Conservation (phyloP, 495 filamentous ascomycete genomes). For the Neohortaea acidophila region DNA sequence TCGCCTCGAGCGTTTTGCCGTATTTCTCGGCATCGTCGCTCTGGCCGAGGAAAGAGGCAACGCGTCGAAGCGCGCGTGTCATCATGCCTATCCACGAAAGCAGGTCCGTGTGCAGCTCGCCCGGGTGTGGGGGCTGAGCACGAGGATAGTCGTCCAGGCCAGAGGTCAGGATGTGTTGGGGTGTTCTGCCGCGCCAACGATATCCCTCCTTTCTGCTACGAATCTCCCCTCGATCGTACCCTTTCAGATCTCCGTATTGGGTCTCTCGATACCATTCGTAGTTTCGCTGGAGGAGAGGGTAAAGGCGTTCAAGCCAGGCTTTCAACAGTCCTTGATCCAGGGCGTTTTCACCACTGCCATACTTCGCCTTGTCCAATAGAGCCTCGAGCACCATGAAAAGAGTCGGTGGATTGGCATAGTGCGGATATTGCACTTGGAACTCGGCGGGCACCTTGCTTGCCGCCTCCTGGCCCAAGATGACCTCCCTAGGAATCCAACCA, state of each 20-base stretch:
- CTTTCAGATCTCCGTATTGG: slow-evolving; percentile 76
- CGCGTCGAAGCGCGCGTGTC: slow-evolving; percentile 62
- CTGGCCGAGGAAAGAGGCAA: slow-evolving; percentile 56
- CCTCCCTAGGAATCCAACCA: slow-evolving; percentile 94
- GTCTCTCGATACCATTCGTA: slow-evolving; percentile 91
- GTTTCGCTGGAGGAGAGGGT: slow-evolving; percentile 82
- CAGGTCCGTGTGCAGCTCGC: slow-evolving; percentile 88
- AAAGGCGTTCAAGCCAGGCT: slow-evolving; percentile 63
- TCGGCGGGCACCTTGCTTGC: slow-evolving; percentile 90
- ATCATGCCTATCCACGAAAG: slow-evolving; percentile 96
- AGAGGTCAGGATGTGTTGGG: slow-evolving; percentile 75
- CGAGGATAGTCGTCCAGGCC: slow-evolving; percentile 94
- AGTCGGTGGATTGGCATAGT: slow-evolving; percentile 97
- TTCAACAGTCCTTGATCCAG: slow-evolving; percentile 45
- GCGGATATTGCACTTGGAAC: slow-evolving; percentile 92
- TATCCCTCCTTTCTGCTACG: slow-evolving; percentile 81
- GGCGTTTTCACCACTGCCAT: slow-evolving; percentile 9
- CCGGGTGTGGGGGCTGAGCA: slow-evolving; percentile 89
- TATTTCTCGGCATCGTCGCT: slow-evolving; percentile 60
- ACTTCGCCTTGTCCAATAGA: slow-evolving; percentile 54
- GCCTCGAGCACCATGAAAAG: slow-evolving; percentile 75
- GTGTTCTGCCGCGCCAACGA: slow-evolving; percentile 85
- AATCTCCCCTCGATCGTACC: slow-evolving; percentile 76
- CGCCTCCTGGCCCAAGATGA: slow-evolving; percentile 88
- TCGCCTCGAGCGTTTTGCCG: slow-evolving; percentile 56